Conservation (phyloP, 2,329 filamentous ascomycete genomes). For the Xylaria sp. region DNA sequence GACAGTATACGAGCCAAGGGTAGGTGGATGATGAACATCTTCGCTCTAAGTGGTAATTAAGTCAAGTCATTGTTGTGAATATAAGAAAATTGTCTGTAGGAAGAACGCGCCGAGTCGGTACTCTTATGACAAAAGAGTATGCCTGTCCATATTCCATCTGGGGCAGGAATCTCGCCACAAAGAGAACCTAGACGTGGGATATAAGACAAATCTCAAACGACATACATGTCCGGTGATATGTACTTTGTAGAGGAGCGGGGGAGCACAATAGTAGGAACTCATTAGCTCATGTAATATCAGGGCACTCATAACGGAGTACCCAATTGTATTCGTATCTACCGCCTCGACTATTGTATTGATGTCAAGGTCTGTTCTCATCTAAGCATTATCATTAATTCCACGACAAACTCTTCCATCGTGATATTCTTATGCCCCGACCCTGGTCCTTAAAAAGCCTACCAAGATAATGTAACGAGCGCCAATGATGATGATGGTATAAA, state of each 20-base stretch:
- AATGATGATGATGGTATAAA: slow-evolving; percentile 19
- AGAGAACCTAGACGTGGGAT: neutral
- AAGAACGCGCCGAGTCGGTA: no score
- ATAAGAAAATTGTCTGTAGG: no score
- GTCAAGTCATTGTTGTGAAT: no score
- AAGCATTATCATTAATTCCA: slow-evolving; percentile 41
- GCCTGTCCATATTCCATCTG: neutral
- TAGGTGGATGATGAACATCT: no score
- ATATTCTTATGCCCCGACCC: slow-evolving; percentile 17
- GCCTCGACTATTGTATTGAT: slow-evolving; percentile 29
- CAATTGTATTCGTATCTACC: slow-evolving; percentile 31
- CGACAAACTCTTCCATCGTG: slow-evolving; percentile 16
- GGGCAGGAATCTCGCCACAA: neutral
- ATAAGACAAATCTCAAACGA: neutral
- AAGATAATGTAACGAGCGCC: slow-evolving; percentile 36
- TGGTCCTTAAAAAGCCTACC: slow-evolving; percentile 9
- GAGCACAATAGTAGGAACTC: neutral
- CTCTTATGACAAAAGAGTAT: no score
- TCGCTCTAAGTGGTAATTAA: no score
- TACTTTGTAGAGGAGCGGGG: no score
- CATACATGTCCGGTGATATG: no score
- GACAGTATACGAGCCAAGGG: no score
- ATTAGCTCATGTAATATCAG: neutral
- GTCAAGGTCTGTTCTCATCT: slow-evolving; percentile 32
- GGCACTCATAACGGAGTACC: slow-evolving; percentile 12